These are phyloP conservation scores for Persicaria maculosa DNA, from an alignment of 148 eudicot genomes.

Conservation along the genomic window DNA sequence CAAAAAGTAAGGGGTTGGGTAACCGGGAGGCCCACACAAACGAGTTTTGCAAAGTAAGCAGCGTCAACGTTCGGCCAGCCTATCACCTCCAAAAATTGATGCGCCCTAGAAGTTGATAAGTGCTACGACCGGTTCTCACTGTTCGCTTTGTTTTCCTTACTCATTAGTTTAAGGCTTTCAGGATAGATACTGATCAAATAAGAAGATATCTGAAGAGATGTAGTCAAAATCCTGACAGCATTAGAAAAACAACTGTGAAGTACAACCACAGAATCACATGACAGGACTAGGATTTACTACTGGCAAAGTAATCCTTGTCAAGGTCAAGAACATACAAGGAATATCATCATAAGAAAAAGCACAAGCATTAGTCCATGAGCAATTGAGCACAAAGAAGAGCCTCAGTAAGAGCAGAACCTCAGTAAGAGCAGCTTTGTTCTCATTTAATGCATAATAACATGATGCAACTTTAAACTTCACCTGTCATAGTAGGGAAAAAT, in stretches of 20 bases:
- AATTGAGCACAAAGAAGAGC: constrained; percentile 28
- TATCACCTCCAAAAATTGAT: no score
- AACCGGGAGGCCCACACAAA: no score
- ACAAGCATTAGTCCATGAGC: background rate
- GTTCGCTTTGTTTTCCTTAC: no score
- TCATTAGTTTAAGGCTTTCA: no score
- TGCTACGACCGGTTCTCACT: no score
- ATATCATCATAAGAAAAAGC: background rate
- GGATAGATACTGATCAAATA: no score
- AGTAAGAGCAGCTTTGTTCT: constrained; percentile 64
- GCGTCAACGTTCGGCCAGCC: no score
- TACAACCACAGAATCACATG: background rate
- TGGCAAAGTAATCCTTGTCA: background rate
- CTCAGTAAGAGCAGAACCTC: constrained; percentile 92
- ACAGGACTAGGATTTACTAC: background rate
- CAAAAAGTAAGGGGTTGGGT: no score
- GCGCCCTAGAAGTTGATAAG: no score
- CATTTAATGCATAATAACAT: constrained; percentile 60
- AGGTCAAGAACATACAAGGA: background rate
- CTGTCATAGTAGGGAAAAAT: constrained; percentile 28
- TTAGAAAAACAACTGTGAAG: background rate
- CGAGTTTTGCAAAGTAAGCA: no score
- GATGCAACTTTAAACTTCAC: constrained; percentile 86
- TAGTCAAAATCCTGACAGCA: background rate
- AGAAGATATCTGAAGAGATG: no score